A percentile compares a stretch with the other conserved stretches of the same genome.
Conservation (phyloP, 768 basidiomycete species). For the Tricholoma sp. region DNA sequence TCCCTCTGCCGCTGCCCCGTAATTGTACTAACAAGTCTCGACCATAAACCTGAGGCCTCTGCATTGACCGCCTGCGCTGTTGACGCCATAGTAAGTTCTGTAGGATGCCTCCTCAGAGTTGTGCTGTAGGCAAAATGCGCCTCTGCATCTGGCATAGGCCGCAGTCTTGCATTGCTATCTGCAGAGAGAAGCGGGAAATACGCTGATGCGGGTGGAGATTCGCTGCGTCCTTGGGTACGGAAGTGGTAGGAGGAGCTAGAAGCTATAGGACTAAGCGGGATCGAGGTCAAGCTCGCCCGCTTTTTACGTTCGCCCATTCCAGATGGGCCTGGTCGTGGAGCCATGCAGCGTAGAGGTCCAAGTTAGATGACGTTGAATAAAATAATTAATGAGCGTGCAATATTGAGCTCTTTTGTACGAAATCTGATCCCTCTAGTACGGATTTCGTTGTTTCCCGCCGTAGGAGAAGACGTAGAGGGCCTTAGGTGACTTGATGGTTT, state of each 20-base stretch:
- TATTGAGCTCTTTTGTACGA: not conserved
- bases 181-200: conserved; percentile 64
- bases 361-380: not conserved
- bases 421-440: not conserved
- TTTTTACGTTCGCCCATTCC: conserved; percentile 42
- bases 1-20: conserved; percentile 30
- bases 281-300: conserved; percentile 26
- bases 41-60: conserved; percentile 49
- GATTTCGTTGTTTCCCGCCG: not conserved
- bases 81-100: conserved; percentile 41
- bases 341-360: conserved; percentile 4
- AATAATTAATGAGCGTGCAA: not conserved
- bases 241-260: conserved; percentile 30
- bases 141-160: conserved; percentile 58
- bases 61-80: conserved; percentile 43
- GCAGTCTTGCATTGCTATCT: conserved; percentile 43
- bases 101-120: conserved; percentile 63
- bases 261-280: conserved; percentile 29
- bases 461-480: not conserved
- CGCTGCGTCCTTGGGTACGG: conserved; percentile 23
- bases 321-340: conserved; percentile 26
- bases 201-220: conserved; percentile 75
- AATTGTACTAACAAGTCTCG: conserved; percentile 34
- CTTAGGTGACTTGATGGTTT: not conserved
- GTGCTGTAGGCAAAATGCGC: conserved; percentile 83